These are phyloP conservation scores for Globisporangium radiosum DNA, from an alignment of 352 stramenopile genomes.

Conservation along the genomic window DNA sequence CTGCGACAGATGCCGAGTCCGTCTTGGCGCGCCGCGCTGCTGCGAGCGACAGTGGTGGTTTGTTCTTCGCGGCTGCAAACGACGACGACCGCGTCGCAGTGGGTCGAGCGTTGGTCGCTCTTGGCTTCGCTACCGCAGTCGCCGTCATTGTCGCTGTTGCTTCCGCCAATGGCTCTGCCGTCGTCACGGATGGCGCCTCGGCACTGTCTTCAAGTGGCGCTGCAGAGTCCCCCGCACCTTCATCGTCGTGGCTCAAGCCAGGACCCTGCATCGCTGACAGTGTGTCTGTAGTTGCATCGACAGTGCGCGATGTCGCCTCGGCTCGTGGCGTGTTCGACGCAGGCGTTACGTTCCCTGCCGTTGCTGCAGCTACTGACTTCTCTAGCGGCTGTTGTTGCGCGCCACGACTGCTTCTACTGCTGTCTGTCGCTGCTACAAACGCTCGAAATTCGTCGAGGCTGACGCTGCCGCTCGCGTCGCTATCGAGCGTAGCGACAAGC, in stretches of 20 bases:
- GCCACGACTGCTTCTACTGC: not conserved
- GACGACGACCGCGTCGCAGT: slow-evolving; percentile 14
- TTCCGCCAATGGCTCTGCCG: not conserved
- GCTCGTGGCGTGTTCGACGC: not conserved
- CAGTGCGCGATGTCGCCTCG: not conserved
- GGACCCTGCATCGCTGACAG: no score
- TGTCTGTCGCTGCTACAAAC: slow-evolving; percentile 20
- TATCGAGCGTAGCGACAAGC: slow-evolving; percentile 38
- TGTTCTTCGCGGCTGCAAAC: slow-evolving; percentile 12
- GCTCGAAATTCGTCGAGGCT: slow-evolving; percentile 50
- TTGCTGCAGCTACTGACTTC: no score
- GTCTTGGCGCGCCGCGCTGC: slow-evolving; percentile 20
- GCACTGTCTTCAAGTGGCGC: not conserved
- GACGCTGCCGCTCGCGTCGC: slow-evolving; percentile 43
- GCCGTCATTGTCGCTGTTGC: not conserved
- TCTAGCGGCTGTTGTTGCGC: not conserved
- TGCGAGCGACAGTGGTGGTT: slow-evolving; percentile 1
- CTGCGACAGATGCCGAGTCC: slow-evolving; percentile 3
- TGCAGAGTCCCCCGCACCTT: not conserved
- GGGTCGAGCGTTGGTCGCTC: not conserved
- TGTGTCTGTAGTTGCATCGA: not conserved
- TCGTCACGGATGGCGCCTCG: not conserved
- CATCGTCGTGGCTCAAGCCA: no score
- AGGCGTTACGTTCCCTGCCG: not conserved
- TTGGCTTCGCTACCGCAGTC: not conserved